These are phyloP conservation scores for Lipomyces sp. DNA, from an alignment of 805 yeast genomes.

Conservation along the genomic window DNA sequence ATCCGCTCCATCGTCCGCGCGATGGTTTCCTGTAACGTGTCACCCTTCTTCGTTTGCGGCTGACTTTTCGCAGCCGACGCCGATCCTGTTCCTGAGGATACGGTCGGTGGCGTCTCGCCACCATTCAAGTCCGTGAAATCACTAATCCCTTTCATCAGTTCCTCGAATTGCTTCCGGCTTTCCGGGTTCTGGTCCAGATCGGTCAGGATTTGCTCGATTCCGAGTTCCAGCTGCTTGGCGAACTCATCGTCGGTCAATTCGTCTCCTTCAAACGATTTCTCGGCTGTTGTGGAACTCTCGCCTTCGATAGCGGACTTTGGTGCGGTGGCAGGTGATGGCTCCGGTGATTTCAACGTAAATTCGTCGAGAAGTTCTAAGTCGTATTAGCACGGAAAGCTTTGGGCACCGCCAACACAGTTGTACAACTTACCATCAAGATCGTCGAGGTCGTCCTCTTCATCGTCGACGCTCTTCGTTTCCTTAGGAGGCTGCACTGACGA, in stretches of 20 bases:
- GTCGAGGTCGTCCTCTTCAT: neutral
- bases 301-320: conserved; percentile 1
- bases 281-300: neutral
- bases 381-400: neutral
- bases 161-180: conserved; percentile 57
- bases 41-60: conserved; percentile 7
- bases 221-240: conserved; percentile 48
- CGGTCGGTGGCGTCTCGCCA: neutral
- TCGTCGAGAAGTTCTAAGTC: conserved; percentile 74
- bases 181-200: conserved; percentile 60
- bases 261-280: neutral
- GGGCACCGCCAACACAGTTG: neutral
- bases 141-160: conserved; percentile 46
- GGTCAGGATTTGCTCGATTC: conserved; percentile 52
- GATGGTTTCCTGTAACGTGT: conserved; percentile 69
- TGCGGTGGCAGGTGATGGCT: neutral
- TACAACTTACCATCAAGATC: neutral
- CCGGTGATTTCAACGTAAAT: conserved; percentile 45
- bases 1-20: conserved; percentile 79
- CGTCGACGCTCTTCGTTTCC: neutral
- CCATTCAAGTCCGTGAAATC: conserved; percentile 16
- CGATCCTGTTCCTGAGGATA: neutral
- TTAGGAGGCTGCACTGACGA: neutral
- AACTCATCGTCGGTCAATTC: conserved; percentile 43
- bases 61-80: conserved; percentile 38